phyloP scores from a whole-genome alignment of 192 early-diverging fungal species.

The Linnemannia schmuckeri region DNA sequence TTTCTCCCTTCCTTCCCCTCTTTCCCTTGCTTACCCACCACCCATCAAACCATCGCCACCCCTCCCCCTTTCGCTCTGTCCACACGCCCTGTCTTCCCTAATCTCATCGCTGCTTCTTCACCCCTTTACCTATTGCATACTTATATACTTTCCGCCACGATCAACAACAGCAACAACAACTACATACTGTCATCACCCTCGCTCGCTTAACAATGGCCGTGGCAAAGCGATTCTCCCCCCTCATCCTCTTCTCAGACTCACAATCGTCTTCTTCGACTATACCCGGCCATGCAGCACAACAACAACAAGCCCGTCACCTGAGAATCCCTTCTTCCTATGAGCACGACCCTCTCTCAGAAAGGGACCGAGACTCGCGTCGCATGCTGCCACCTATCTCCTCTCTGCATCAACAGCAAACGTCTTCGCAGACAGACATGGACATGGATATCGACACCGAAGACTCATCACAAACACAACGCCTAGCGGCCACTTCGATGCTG shows the following conservation, averaged over 20 bases:
- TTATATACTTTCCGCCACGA: background rate
- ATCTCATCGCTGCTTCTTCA: background rate
- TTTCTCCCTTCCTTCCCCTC: background rate
- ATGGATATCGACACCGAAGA: slow-evolving; percentile 16
- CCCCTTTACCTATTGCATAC: background rate
- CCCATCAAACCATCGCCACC: slow-evolving; percentile 11
- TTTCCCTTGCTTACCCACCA: background rate
- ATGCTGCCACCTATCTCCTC: background rate
- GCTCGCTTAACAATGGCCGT: background rate
- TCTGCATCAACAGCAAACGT: background rate
- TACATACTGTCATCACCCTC: background rate
- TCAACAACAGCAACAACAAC: background rate
- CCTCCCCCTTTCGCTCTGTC: background rate
- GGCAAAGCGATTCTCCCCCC: slow-evolving; percentile 24
- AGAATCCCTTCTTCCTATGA: slow-evolving; percentile 4
- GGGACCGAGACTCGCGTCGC: background rate
- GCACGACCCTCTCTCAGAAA: background rate
- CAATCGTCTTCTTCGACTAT: background rate
- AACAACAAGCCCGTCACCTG: background rate
- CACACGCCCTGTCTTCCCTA: background rate
- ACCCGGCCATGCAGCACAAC: background rate
- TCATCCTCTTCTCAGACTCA: slow-evolving; percentile 43
- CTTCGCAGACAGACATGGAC: slow-evolving; percentile 14
- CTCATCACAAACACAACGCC: background rate
- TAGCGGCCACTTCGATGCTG: background rate